Percentiles rank a stretch among this genome's conserved stretches.
Conservation (phyloP, 108 stramenopile genomes). For the Hondaea fermentalgiana region DNA sequence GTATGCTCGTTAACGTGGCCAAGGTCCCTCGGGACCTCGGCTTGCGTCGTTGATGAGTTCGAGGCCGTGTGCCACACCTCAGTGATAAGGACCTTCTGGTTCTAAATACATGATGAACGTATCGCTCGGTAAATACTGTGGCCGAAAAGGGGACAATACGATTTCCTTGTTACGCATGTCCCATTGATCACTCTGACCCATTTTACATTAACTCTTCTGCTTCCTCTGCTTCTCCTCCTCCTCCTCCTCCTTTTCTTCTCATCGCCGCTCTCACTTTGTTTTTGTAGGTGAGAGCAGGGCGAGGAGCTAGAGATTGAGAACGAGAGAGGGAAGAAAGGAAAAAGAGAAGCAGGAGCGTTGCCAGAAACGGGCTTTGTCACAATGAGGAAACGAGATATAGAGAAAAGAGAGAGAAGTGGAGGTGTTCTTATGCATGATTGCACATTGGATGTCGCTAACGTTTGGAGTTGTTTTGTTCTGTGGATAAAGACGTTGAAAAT, state of each 20-base stretch:
- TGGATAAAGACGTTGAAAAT: too few relatives aligned
- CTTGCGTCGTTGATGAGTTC: neutral
- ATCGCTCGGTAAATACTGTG: constrained; percentile 6
- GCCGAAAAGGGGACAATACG: constrained; percentile 9
- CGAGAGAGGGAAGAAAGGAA: too few relatives aligned
- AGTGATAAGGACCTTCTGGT: constrained; percentile 22
- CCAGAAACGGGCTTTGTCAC: too few relatives aligned
- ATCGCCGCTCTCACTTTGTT: too few relatives aligned
- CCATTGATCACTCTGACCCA: constrained; percentile 9
- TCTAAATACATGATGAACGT: constrained; percentile 19
- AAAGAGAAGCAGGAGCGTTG: too few relatives aligned
- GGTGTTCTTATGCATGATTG: too few relatives aligned
- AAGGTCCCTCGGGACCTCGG: neutral
- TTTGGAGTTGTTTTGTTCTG: too few relatives aligned
- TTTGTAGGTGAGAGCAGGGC: too few relatives aligned
- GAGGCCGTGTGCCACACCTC: constrained; percentile 18
- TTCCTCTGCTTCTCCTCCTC: neutral
- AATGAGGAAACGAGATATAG: too few relatives aligned
- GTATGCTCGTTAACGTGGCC: neutral
- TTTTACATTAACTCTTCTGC: neutral
- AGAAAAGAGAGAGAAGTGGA: too few relatives aligned
- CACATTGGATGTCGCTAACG: too few relatives aligned
- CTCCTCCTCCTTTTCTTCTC: neutral
- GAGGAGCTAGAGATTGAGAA: too few relatives aligned
- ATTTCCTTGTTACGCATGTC: constrained; percentile 20